Evolutionary conservation across 331 rosid species (phyloP).

Genomic region (Phaseolus coccineus): DNA sequence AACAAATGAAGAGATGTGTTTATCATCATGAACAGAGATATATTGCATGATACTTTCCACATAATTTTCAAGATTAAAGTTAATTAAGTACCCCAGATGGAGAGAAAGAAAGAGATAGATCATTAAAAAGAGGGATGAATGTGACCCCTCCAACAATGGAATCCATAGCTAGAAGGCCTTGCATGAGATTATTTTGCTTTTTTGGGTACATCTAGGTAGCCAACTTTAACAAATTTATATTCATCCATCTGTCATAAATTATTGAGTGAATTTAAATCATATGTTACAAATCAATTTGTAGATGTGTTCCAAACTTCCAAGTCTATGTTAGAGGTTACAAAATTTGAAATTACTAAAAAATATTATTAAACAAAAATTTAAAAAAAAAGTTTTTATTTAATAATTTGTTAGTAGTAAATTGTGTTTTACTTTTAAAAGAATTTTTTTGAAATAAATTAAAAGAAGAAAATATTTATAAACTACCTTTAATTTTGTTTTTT

Average conservation of each 20-base stretch:
- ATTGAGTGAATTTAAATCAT: too few relatives aligned
- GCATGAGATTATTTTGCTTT: slow-evolving; percentile 33
- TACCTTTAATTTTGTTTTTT: too few relatives aligned
- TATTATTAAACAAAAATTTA: too few relatives aligned
- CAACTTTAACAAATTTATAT: slow-evolving; percentile 42
- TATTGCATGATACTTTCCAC: slow-evolving; percentile 31
- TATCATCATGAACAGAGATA: background rate
- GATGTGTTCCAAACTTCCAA: too few relatives aligned
- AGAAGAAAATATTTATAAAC: too few relatives aligned
- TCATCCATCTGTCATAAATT: background rate
- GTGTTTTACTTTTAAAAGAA: too few relatives aligned
- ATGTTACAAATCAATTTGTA: too few relatives aligned
- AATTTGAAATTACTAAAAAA: too few relatives aligned
- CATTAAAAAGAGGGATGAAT: slow-evolving; percentile 13
- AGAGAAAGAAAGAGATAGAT: background rate
- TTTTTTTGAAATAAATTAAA: too few relatives aligned
- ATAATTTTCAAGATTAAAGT: slow-evolving; percentile 24
- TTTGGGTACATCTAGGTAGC: background rate
- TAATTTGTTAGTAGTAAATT: too few relatives aligned
- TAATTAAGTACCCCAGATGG: background rate
- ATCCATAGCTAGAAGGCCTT: slow-evolving; percentile 37
- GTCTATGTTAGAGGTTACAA: too few relatives aligned
- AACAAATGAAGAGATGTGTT: background rate
- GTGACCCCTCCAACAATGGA: slow-evolving; percentile 37
- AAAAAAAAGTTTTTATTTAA: too few relatives aligned